phyloP scores from a whole-genome alignment of 208 protist genomes.

The Crithidia expoeki region DNA sequence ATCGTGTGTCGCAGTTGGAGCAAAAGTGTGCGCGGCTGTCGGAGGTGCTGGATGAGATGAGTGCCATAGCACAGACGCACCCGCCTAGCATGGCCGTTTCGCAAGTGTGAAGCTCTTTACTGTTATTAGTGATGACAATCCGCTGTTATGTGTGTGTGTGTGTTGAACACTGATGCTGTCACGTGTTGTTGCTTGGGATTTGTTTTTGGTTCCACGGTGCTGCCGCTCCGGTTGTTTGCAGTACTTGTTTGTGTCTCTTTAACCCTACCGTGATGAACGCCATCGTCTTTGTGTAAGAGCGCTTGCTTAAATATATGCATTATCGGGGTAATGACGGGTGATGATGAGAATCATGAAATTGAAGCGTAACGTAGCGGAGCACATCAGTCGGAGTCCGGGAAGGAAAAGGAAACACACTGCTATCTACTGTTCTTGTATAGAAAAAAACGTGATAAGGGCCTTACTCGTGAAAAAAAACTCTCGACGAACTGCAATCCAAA shows the following conservation, averaged over 20 bases:
- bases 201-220: not conserved
- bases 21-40: slow-evolving; percentile 39
- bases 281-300: not conserved
- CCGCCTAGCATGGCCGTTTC: slow-evolving; percentile 61
- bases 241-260: not conserved
- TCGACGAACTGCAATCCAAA: too few species aligned
- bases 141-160: not conserved
- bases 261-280: not conserved
- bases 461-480: too few species aligned
- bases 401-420: too few species aligned
- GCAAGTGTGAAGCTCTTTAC: slow-evolving; percentile 15
- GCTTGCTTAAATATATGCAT: too few species aligned
- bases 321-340: too few species aligned
- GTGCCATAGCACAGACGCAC: slow-evolving; percentile 44
- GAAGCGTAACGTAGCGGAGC: too few species aligned
- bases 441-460: too few species aligned
- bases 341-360: too few species aligned
- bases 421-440: too few species aligned
- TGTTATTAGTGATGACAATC: not conserved
- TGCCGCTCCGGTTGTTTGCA: not conserved
- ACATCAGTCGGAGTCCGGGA: too few species aligned
- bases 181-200: too few species aligned
- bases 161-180: too few species aligned
- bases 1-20: slow-evolving; percentile 42
- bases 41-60: slow-evolving; percentile 47